Percentiles rank a stretch among this genome's conserved stretches.
Conservation (phyloP, 1,284 basidiomycete species). For the Takashimella koratensis region DNA sequence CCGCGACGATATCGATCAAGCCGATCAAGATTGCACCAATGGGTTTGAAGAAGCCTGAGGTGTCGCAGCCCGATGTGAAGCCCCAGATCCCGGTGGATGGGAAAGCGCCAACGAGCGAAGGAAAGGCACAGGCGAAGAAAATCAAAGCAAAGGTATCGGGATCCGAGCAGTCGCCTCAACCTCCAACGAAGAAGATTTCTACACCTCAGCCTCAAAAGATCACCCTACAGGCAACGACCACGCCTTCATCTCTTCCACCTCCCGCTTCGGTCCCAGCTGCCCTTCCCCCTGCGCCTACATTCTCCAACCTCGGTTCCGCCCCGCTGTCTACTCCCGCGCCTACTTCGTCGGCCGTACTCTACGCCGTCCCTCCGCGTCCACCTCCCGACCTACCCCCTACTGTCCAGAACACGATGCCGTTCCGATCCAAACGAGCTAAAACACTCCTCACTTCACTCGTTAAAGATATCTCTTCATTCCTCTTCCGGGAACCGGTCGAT, state of each 20-base stretch:
- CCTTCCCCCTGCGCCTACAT: background rate
- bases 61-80: background rate
- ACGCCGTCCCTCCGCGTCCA: constrained; percentile 25
- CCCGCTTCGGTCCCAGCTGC: too few relatives aligned
- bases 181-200: background rate
- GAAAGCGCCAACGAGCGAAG: too few relatives aligned
- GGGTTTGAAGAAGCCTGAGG: background rate
- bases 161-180: background rate
- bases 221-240: background rate
- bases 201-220: background rate
- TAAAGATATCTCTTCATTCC: constrained; percentile 51
- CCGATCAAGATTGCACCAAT: background rate
- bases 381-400: constrained; percentile 31
- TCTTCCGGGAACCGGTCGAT: constrained; percentile 81
- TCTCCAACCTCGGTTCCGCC: background rate
- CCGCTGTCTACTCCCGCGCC: background rate
- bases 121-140: constrained; percentile 12
- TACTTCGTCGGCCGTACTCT: constrained; percentile 7
- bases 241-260: background rate
- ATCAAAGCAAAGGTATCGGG: background rate
- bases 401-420: constrained; percentile 43
- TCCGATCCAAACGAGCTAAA: constrained; percentile 76
- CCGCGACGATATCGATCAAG: too few relatives aligned
- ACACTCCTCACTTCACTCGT: constrained; percentile 64
- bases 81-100: background rate